phyloP scores from a whole-genome alignment of 768 basidiomycete genomes.

The Panellus pusillus region DNA sequence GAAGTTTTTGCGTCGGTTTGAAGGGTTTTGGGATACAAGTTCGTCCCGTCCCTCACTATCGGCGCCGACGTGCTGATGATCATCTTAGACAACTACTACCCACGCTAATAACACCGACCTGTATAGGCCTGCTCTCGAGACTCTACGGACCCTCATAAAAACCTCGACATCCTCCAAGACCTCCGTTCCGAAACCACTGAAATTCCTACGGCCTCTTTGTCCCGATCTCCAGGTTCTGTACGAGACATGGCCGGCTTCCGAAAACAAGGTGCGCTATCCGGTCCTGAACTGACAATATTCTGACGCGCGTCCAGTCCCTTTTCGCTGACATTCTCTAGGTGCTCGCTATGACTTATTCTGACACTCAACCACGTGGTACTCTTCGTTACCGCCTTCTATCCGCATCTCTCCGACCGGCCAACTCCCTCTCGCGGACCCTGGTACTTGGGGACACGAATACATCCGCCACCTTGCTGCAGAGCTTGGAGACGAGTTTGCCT shows the following conservation, averaged over 20 bases:
- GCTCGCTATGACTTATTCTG: conserved; percentile 98
- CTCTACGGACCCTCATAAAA: conserved; percentile 85
- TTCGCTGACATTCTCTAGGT: conserved; percentile 97
- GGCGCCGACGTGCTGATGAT: too few relatives aligned
- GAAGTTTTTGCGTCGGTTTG: too few relatives aligned
- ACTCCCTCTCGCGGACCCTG: conserved; percentile 79
- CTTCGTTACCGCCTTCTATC: conserved; percentile 88
- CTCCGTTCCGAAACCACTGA: conserved; percentile 95
- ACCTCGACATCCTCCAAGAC: conserved; percentile 99
- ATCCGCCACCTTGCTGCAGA: conserved; percentile 95
- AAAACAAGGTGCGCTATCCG: conserved; percentile 58
- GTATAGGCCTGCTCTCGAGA: conserved; percentile 88
- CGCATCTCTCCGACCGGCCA: conserved; percentile 59
- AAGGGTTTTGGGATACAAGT: too few relatives aligned
- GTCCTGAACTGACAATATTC: neutral
- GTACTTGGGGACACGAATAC: conserved; percentile 99
- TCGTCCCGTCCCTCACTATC: too few relatives aligned
- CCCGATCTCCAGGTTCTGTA: conserved; percentile 83
- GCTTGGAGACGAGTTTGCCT: conserved; percentile 86
- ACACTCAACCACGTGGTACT: conserved; percentile 93
- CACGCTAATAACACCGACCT: conserved; percentile 78
- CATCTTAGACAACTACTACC: too few relatives aligned
- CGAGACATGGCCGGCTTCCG: conserved; percentile 74
- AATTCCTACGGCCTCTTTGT: conserved; percentile 94
- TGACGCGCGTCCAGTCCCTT: conserved; percentile 56